Evolutionary conservation across 2,329 filamentous ascomycete genomes (phyloP).

Genomic region (Aspergillus glaucus): DNA sequence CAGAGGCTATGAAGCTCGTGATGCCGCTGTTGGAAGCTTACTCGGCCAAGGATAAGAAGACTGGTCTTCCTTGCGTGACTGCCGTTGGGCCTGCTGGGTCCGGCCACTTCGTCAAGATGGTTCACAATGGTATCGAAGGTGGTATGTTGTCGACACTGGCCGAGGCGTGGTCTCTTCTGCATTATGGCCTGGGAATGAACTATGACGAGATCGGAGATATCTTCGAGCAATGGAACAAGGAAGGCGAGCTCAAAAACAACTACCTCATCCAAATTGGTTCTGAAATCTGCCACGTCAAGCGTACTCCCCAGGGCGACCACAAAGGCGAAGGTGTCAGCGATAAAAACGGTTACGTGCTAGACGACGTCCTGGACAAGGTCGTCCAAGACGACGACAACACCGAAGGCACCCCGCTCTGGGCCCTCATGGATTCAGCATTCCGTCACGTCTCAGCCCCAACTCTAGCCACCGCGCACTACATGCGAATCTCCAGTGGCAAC

Average conservation of each 20-base stretch:
- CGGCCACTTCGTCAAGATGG: slow-evolving; percentile 70
- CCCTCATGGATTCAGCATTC: slow-evolving; percentile 54
- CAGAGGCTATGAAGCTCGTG: slow-evolving; percentile 51
- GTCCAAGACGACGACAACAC: slow-evolving; percentile 62
- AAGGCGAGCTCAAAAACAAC: slow-evolving; percentile 53
- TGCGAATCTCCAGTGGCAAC: slow-evolving; percentile 59
- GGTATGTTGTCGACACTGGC: slow-evolving; percentile 61
- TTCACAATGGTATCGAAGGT: slow-evolving; percentile 69
- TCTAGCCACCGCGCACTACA: slow-evolving; percentile 56
- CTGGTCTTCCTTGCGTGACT: slow-evolving; percentile 55
- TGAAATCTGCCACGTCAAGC: slow-evolving; percentile 53
- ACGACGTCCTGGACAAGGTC: slow-evolving; percentile 62
- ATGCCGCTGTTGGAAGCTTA: slow-evolving; percentile 57
- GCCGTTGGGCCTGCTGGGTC: slow-evolving; percentile 56
- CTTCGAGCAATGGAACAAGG: slow-evolving; percentile 55
- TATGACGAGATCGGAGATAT: slow-evolving; percentile 56
- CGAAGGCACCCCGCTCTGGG: slow-evolving; percentile 64
- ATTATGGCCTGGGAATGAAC: slow-evolving; percentile 50
- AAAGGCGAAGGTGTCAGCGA: slow-evolving; percentile 26
- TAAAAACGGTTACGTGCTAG: slow-evolving; percentile 48
- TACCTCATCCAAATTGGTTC: slow-evolving; percentile 59
- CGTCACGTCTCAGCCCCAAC: slow-evolving; percentile 61
- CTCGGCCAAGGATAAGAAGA: slow-evolving; percentile 54
- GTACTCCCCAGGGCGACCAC: slow-evolving; percentile 31
- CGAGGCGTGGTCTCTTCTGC: slow-evolving; percentile 61